phyloP scores from a whole-genome alignment of 164 flowering plant species.

The Kingdonia uniflora region DNA sequence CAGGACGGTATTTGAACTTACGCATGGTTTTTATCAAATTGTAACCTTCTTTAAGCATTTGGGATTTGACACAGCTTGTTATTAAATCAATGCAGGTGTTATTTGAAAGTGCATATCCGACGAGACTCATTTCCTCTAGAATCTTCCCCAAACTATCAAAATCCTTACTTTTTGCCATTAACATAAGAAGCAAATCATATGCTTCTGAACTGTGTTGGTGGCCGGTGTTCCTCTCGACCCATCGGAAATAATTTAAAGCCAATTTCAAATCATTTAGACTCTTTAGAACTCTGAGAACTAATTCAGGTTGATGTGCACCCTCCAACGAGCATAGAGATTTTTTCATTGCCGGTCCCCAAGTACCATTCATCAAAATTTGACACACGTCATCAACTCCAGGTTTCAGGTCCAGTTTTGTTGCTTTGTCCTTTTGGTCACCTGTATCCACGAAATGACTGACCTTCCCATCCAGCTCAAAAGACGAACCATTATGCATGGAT shows the following conservation, averaged over 20 bases:
- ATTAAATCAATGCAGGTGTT: slow-evolving; percentile 46
- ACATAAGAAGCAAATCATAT: slow-evolving; percentile 61
- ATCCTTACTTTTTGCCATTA: slow-evolving; percentile 43
- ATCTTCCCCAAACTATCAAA: slow-evolving; percentile 47
- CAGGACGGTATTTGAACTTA: slow-evolving; percentile 81
- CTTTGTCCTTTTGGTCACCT: slow-evolving; percentile 11
- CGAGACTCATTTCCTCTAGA: slow-evolving; percentile 79
- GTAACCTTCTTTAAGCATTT: slow-evolving; percentile 50
- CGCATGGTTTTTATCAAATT: slow-evolving; percentile 66
- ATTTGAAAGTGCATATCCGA: slow-evolving; percentile 60
- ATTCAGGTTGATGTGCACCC: slow-evolving; percentile 32
- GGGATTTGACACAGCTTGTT: slow-evolving; percentile 39
- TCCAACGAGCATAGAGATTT: slow-evolving; percentile 27
- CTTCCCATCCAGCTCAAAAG: slow-evolving; percentile 16
- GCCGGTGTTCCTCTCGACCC: slow-evolving; percentile 52
- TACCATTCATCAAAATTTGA: slow-evolving; percentile 43
- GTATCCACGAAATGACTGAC: slow-evolving; percentile 6
- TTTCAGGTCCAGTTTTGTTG: slow-evolving; percentile 20
- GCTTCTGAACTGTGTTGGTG: slow-evolving; percentile 52
- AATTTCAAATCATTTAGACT: slow-evolving; percentile 44
- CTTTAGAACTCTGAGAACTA: slow-evolving; percentile 55
- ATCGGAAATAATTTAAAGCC: slow-evolving; percentile 76
- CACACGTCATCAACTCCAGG: slow-evolving; percentile 41
- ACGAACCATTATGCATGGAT: slow-evolving; percentile 26
- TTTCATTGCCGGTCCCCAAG: slow-evolving; percentile 63